Base-by-base conservation (phyloP, 108 stramenopile genomes). In the Thalassiosira profunda region DNA sequence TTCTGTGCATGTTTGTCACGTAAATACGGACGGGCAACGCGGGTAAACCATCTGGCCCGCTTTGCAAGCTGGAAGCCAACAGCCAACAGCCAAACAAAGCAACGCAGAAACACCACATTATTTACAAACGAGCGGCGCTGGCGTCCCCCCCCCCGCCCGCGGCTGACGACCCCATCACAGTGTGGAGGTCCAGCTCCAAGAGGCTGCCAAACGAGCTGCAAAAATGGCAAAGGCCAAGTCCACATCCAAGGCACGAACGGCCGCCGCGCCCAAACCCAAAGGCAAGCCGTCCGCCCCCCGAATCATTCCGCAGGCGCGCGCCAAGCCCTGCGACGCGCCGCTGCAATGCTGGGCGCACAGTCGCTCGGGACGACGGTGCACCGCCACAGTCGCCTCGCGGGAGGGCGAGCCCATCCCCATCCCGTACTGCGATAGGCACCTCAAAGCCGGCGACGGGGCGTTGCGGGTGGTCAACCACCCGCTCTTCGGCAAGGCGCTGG, bases 371-470 rank as follows among this genome's bases (percentile, higher is more conserved):
- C 53, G 58, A 41, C 76, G 86, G 40, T 87, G 86, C 58, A 58
- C 46, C 9, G 30, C 64, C 15, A 47, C 48, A 11, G 69, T 84
- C 36, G 4, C 37, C 23, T 68, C 74, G 30, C 81, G 83, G 26
- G 86, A 87, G 53, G 84, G 84, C 25, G 86, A 87, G 63, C 79
- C 86, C 18, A 78, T 87, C 11, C 86, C 86, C 0, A 87, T 87
- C 35, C 86, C 86, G 14, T 86, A 86, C 44, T 86, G 86, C 36
- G 44, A 65, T 41, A 31, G 35, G 3, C 86, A 86, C 57, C 57
- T 86, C 4, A 63, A 82, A 43, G 41, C 25, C 6, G 86, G 86
- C 26, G 86, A 87, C 52, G 81, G 83, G 12, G 86, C 86, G 21
- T 49, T 87, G 6, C 68, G 68, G 24, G 81, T 81, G 20, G 83